Evolutionary conservation across 352 stramenopile species (phyloP).

Genomic region (Phytophthora constricta): DNA sequence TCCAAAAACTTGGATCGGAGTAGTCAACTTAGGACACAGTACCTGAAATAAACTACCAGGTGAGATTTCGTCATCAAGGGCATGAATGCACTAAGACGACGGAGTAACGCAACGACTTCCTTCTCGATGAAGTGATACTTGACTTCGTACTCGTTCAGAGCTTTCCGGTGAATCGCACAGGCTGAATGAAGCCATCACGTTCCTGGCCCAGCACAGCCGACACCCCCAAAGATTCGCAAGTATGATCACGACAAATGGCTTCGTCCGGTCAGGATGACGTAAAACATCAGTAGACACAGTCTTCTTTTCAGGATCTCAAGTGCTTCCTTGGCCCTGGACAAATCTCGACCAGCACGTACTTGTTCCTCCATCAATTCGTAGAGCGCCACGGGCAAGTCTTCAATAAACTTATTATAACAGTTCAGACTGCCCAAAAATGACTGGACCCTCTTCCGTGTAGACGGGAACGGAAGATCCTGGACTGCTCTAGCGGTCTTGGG

Average conservation of each 20-base stretch:
- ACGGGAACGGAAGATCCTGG: neutral
- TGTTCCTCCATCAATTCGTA: neutral
- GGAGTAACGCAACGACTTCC: neutral
- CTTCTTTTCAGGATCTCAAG: conserved; percentile 14
- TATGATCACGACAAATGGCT: conserved; percentile 1
- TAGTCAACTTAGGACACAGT: neutral
- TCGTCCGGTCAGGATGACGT: conserved; percentile 5
- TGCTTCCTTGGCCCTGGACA: neutral
- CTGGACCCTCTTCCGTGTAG: neutral
- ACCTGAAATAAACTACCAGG: neutral
- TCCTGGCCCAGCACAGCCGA: neutral
- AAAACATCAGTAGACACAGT: conserved; percentile 1
- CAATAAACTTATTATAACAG: neutral
- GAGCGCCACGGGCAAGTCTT: neutral
- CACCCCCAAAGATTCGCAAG: conserved; percentile 14
- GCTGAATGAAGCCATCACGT: neutral
- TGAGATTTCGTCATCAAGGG: neutral
- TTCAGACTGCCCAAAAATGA: neutral
- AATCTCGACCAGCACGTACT: neutral
- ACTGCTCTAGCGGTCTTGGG: neutral
- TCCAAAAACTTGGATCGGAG: neutral
- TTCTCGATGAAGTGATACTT: neutral
- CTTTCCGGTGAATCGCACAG: neutral
- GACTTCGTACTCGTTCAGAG: neutral
- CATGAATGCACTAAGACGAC: neutral